These are phyloP conservation scores for Diutina ranongensis DNA, from an alignment of 1,139 yeast genomes.

Conservation along the genomic window DNA sequence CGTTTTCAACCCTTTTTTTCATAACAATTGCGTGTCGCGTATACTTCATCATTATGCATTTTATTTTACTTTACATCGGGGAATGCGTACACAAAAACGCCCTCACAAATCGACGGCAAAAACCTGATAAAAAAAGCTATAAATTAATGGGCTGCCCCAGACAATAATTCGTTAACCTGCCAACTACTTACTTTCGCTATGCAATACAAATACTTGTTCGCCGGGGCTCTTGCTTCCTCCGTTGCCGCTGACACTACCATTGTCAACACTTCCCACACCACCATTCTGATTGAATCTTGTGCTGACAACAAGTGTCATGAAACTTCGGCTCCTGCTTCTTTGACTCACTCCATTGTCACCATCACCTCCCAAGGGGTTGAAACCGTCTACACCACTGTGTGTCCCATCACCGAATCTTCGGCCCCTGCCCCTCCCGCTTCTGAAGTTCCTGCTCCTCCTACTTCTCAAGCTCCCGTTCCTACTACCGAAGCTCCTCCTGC, in stretches of 20 bases:
- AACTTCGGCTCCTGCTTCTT: background rate
- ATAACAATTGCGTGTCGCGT: too few species aligned
- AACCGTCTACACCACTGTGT: slow-evolving; percentile 6
- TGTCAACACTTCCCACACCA: slow-evolving; percentile 5
- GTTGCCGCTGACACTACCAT: slow-evolving; percentile 1
- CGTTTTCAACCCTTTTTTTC: too few species aligned
- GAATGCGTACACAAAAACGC: too few species aligned
- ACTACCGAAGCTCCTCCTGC: too few species aligned
- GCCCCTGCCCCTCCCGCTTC: background rate
- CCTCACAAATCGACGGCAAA: background rate
- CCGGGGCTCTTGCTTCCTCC: slow-evolving; percentile 6
- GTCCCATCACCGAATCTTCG: background rate
- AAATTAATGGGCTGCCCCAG: too few species aligned
- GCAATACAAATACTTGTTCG: slow-evolving; percentile 4
- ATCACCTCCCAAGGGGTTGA: background rate
- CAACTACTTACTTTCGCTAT: slow-evolving; percentile 5
- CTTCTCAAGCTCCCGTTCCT: background rate
- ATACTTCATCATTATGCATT: too few species aligned
- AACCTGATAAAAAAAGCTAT: too few species aligned
- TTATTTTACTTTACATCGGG: too few species aligned
- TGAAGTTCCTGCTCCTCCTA: background rate
- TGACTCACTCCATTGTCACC: slow-evolving; percentile 1
- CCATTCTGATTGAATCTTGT: slow-evolving; percentile 3
- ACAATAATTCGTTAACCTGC: background rate
- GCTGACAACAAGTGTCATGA: slow-evolving; percentile 5